Evolutionary conservation across 2,329 filamentous ascomycete species (phyloP).

Genomic region (Curvularia verruculosa): DNA sequence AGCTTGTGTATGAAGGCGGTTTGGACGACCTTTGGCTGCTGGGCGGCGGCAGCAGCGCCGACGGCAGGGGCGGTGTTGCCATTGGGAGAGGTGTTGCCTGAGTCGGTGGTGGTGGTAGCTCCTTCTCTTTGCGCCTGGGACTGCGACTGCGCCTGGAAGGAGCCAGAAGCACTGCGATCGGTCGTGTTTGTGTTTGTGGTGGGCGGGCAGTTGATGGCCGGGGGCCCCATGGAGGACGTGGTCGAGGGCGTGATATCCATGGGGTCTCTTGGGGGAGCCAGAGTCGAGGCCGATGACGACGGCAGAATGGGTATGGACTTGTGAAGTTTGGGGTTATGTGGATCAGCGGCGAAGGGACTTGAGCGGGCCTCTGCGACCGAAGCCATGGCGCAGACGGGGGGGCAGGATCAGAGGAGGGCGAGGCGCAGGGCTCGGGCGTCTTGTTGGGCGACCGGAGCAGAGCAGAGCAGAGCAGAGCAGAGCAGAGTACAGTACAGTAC

Average conservation of each 20-base stretch:
- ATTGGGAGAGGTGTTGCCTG: slow-evolving; percentile 39
- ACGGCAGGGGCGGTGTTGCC: slow-evolving; percentile 54
- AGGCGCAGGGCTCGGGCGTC: slow-evolving; percentile 17
- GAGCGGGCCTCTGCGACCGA: slow-evolving; percentile 53
- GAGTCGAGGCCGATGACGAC: slow-evolving; percentile 54
- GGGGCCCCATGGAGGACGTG: slow-evolving; percentile 54
- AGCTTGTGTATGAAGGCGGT: slow-evolving; percentile 99
- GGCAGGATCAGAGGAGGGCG: slow-evolving; percentile 13
- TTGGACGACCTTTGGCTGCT: slow-evolving; percentile 96
- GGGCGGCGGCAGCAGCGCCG: slow-evolving; percentile 73
- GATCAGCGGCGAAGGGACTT: slow-evolving; percentile 54
- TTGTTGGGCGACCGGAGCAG: slow-evolving; percentile 19
- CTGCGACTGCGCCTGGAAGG: slow-evolving; percentile 18
- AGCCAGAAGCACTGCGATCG: slow-evolving; percentile 49
- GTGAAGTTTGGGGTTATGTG: slow-evolving; percentile 52
- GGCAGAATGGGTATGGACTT: slow-evolving; percentile 60
- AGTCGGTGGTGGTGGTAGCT: slow-evolving; percentile 41
- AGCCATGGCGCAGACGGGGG: slow-evolving; percentile 46
- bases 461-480: neutral
- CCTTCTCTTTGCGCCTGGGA: slow-evolving; percentile 22
- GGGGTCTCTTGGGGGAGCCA: slow-evolving; percentile 56
- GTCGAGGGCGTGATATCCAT: slow-evolving; percentile 58
- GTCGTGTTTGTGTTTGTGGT: slow-evolving; percentile 39
- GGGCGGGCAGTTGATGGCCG: slow-evolving; percentile 56
- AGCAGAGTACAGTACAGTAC: too few species aligned